Evolutionary conservation across 768 basidiomycete genomes (phyloP).

Genomic region (Omphalotus guepiniiformis): DNA sequence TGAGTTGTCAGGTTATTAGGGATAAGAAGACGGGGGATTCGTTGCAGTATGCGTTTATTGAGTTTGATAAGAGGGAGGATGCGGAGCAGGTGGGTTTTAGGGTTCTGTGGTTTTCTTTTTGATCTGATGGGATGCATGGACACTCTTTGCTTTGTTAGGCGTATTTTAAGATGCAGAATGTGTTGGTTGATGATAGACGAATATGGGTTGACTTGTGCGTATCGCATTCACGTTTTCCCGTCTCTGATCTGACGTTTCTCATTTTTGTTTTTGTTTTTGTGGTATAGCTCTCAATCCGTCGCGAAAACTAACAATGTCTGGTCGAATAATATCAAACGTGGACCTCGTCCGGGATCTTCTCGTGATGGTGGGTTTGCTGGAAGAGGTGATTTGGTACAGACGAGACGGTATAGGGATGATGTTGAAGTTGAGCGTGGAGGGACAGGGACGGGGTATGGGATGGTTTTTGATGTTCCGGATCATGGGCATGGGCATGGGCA

Average conservation of each 20-base stretch:
- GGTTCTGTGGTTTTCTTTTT: not conserved
- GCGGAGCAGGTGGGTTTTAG: constrained; percentile 76
- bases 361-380: constrained; percentile 57
- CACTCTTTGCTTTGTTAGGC: constrained; percentile 64
- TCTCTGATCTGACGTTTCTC: constrained; percentile 12
- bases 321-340: constrained; percentile 72
- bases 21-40: constrained; percentile 97
- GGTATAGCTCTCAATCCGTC: constrained; percentile 97
- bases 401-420: constrained; percentile 60
- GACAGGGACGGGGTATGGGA: constrained; percentile 49
- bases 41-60: constrained; percentile 97
- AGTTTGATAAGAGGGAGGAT: constrained; percentile 91
- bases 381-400: constrained; percentile 69
- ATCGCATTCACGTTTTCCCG: constrained; percentile 29
- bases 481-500: constrained; percentile 25
- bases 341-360: constrained; percentile 25
- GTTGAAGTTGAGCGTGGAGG: constrained; percentile 23
- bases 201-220: constrained; percentile 99
- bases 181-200: constrained; percentile 92
- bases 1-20: constrained; percentile 96
- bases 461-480: constrained; percentile 82
- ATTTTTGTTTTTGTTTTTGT: constrained; percentile 35
- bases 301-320: constrained; percentile 77
- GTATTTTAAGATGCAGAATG: constrained; percentile 99
- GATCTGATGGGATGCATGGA: constrained; percentile 11